Base-by-base conservation (phyloP, 768 basidiomycete species). In the Daedalea quercina region DNA sequence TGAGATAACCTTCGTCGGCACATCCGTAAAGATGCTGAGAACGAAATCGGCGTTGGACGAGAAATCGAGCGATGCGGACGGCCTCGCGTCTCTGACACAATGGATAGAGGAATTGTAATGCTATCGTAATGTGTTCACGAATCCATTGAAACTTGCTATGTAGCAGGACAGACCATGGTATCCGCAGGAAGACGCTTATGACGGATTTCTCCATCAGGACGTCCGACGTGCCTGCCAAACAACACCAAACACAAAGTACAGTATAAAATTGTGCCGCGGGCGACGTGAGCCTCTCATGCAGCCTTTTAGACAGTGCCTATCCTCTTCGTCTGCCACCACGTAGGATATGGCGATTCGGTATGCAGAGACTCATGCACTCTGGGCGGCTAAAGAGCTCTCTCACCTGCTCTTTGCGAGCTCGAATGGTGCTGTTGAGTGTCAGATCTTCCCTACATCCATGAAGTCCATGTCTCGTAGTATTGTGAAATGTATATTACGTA, bases 241-340 rank as follows among this genome's bases (percentile, higher is more conserved):
- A 60, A 13, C 1, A 13, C 7, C 57, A 63, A 60, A 57, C 48
- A 31, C 6, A 63, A 13, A 1, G 8, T 19, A 19, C 13, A 3
- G 2, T 51, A 55, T 65, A 67, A 62, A 63, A 20, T 3, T n/a
- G 17, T 26, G 15, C 3, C 24, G 22, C 19, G 13, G 31, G 20
- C 37, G 19, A 44, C n/a, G 12, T 33, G 7, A 48, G n/a, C 52
- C 46, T 54, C 42, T 54, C 66, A 71, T 79, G 83, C 83, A 74
- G 68, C 82, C 80, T 76, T 66, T 64, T 78, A 84, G 84, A 85
- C 83, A 85, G 83, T 85, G 77, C 83, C 83, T 78, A 76, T 72
- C 75, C 76, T 69, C 66, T 64, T 65, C 54, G 62, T 53, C 50
- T 55, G 55, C 56, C 44, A 24, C 51, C 54, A 79, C 69, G 70